Conservation (phyloP, 495 filamentous ascomycete species). For the Penicillium flavigenum region DNA sequence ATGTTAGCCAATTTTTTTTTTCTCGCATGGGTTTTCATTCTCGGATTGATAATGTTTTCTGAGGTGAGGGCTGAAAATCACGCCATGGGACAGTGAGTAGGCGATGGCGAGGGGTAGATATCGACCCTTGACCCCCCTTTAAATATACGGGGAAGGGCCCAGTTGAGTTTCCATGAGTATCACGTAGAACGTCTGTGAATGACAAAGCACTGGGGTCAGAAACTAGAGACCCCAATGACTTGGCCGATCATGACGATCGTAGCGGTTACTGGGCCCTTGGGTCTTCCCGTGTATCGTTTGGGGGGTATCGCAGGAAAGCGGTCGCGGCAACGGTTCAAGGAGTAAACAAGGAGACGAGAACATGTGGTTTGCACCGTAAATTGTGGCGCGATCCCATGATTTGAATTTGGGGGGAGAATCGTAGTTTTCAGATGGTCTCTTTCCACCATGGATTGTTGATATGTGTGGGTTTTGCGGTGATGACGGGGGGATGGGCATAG, state of each 20-base stretch:
- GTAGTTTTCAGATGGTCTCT: not conserved
- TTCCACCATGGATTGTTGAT: slow-evolving; percentile 3
- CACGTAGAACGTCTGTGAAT: not conserved
- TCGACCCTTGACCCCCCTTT: slow-evolving; percentile 3
- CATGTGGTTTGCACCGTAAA: slow-evolving; percentile 4
- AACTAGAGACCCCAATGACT: not conserved
- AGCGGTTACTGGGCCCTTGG: slow-evolving; percentile 8
- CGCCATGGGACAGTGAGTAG: slow-evolving; percentile 30
- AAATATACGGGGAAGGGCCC: not conserved
- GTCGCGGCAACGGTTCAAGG: slow-evolving; percentile 28
- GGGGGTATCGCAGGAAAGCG: slow-evolving; percentile 23
- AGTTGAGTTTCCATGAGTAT: not conserved
- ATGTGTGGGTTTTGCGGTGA: slow-evolving; percentile 17
- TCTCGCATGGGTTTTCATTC: not conserved
- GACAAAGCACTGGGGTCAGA: not conserved
- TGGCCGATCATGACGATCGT: slow-evolving; percentile 21
- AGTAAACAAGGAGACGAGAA: slow-evolving; percentile 26
- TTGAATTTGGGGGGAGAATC: not conserved
- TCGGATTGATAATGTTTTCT: slow-evolving; percentile 5
- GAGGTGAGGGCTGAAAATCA: slow-evolving; percentile 20
- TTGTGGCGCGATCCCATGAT: slow-evolving; percentile 17
- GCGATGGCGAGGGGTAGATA: slow-evolving; percentile 32
- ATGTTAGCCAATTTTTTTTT: slow-evolving; percentile 14
- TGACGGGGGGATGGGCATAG: slow-evolving; percentile 16
- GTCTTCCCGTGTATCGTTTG: slow-evolving; percentile 16